Percentiles rank a stretch among this genome's conserved stretches.
Conservation (phyloP, 2,329 filamentous ascomycete species). For the Keithomyces neogunnii region DNA sequence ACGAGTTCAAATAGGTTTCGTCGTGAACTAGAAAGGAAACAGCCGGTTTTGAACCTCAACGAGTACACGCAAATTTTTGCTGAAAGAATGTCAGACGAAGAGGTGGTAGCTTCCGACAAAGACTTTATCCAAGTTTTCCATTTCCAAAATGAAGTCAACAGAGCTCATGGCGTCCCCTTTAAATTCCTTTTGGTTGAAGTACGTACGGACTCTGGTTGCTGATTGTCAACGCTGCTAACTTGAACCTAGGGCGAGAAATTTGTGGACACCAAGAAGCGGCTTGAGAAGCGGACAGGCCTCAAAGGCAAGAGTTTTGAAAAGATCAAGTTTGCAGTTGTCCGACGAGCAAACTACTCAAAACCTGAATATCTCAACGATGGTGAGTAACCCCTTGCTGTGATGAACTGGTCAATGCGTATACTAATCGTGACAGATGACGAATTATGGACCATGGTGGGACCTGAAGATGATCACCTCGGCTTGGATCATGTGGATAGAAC, state of each 20-base stretch:
- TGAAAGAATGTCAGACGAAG: constrained; percentile 70
- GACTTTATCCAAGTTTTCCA: constrained; percentile 76
- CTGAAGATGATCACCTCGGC: constrained; percentile 54
- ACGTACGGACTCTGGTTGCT: constrained; percentile 20
- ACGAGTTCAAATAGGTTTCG: constrained; percentile 75
- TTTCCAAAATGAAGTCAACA: constrained; percentile 81
- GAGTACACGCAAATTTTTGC: constrained; percentile 79
- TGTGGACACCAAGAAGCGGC: constrained; percentile 84
- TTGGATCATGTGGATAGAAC: constrained; percentile 59
- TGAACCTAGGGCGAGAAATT: constrained; percentile 65
- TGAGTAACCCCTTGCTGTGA: constrained; percentile 36
- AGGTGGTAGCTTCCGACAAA: constrained; percentile 45
- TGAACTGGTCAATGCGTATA: background rate
- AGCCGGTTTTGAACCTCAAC: constrained; percentile 71
- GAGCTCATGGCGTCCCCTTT: constrained; percentile 84
- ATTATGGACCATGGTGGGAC: constrained; percentile 41
- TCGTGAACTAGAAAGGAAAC: constrained; percentile 63
- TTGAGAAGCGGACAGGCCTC: constrained; percentile 85
- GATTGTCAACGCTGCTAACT: constrained; percentile 5
- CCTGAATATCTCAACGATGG: constrained; percentile 82
- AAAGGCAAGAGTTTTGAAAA: constrained; percentile 99
- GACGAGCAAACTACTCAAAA: constrained; percentile 63
- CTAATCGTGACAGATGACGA: constrained; percentile 41
- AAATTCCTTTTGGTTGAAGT: constrained; percentile 78
- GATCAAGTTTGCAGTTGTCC: constrained; percentile 86